Conservation (phyloP, 2,329 filamentous ascomycete species). For the Fusarium sp. region DNA sequence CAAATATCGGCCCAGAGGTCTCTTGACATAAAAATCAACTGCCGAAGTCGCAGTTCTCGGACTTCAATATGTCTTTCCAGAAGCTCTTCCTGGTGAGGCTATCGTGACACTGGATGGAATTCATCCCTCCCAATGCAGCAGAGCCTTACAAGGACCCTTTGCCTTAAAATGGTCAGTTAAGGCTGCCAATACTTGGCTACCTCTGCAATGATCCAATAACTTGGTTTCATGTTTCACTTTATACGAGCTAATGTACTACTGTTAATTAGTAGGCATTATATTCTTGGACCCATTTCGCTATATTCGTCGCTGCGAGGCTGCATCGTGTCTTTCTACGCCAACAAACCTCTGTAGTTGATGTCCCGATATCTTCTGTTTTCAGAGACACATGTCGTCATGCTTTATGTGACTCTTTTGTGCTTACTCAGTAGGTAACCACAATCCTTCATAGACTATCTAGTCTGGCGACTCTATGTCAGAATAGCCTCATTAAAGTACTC, state of each 20-base stretch:
- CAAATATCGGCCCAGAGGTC: not conserved
- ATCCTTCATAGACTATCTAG: not conserved
- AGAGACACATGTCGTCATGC: not conserved
- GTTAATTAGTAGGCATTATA: not conserved
- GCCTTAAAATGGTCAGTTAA: not conserved
- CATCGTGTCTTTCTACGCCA: not conserved
- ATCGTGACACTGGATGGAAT: not conserved
- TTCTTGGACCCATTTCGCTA: not conserved
- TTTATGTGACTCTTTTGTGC: not conserved
- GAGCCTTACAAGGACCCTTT: not conserved
- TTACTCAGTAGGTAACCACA: not conserved
- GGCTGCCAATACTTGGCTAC: not conserved
- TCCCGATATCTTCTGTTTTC: not conserved
- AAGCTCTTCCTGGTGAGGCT: not conserved
- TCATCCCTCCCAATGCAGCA: not conserved
- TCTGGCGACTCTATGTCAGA: not conserved
- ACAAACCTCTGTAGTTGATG: not conserved
- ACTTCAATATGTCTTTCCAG: not conserved
- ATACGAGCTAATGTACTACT: not conserved
- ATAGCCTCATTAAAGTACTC: not conserved
- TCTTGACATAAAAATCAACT: slow-evolving; percentile 22
- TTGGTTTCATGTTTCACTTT: not conserved
- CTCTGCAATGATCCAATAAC: too few species aligned
- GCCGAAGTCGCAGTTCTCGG: not conserved
- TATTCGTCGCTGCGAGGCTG: not conserved